Percentiles rank a stretch among this genome's conserved stretches.
Conservation (phyloP, 2,329 filamentous ascomycete genomes). For the Penicillium occitanis region DNA sequence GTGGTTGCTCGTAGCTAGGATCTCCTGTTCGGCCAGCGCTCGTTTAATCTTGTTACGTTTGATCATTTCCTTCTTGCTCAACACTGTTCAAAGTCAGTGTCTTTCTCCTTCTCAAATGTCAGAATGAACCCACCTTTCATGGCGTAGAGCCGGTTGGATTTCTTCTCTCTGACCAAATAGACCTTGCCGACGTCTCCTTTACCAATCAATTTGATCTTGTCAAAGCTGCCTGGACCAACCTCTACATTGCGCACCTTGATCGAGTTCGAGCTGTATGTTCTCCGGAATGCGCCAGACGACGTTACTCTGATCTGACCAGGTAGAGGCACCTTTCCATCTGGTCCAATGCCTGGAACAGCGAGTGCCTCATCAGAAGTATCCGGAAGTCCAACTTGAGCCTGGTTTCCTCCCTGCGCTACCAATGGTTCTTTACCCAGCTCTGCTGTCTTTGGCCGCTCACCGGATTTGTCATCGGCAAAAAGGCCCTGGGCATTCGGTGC, state of each 20-base stretch:
- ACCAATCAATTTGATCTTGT: slow-evolving; percentile 99
- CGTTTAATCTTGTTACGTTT: slow-evolving; percentile 99
- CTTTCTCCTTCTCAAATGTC: slow-evolving; percentile 7
- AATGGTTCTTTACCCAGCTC: slow-evolving; percentile 83
- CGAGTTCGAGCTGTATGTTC: slow-evolving; percentile 98
- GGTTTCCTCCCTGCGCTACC: slow-evolving; percentile 56
- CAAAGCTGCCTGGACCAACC: slow-evolving; percentile 90
- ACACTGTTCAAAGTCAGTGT: slow-evolving; percentile 61
- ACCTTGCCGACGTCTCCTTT: slow-evolving; percentile 99
- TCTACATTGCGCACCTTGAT: slow-evolving; percentile 98
- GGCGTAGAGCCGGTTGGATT: slow-evolving; percentile 89
- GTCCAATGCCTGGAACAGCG: slow-evolving; percentile 37
- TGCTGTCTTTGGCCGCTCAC: slow-evolving; percentile 75
- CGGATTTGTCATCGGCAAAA: slow-evolving; percentile 64
- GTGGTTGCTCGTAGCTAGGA: slow-evolving; percentile 96
- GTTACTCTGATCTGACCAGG: slow-evolving; percentile 65
- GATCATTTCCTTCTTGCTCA: slow-evolving; percentile 99
- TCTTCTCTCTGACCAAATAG: slow-evolving; percentile 96
- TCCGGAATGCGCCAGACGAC: slow-evolving; percentile 67
- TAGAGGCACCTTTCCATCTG: slow-evolving; percentile 64
- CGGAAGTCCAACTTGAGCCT: slow-evolving; percentile 56
- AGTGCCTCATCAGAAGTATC: slow-evolving; percentile 41
- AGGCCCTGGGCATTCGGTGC: slow-evolving; percentile 95
- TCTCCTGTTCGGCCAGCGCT: slow-evolving; percentile 95
- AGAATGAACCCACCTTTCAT: slow-evolving; percentile 78